Evolutionary conservation across 1,139 yeast genomes (phyloP), one percentile per base, ranked within the genome.

Genomic region (Meyerozyma guilliermondii): DNA sequence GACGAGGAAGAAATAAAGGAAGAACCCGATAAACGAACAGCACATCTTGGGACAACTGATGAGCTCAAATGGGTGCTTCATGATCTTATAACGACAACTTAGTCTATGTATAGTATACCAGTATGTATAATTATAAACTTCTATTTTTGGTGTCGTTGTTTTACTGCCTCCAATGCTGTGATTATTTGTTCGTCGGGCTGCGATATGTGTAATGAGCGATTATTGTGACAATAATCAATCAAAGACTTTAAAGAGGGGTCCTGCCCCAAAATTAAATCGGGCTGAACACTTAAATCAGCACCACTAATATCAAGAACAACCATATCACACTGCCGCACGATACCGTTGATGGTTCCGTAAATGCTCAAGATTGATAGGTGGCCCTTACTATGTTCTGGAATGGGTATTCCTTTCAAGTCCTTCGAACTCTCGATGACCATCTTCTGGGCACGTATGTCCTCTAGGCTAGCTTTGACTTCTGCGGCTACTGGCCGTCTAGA

Each of bases 31-130:
- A 37, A 33, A 7, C 38, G 35, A 4, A 23, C 35, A 8, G 52
- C 64, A 7, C 78, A 76, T 54, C 64, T 78, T 33, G 91, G 91
- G 5, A 71, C 83, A 0, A 73, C 78, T 22, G 85, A 83, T 48
- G 94, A 85, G 56, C 65, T 85, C 48, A 79, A 81, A 51, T 80
- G 88, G 86, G 68, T 84, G 41, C 70, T 85, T 37, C 83, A 80
- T 61, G 91, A 83, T 48, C 62, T 72, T 46, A 58, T 68, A 10
- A 57, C 71, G 14, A 62, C 70, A 5, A 29, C 33, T 16, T 29
- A 29, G 33, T 29, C 33, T 29, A 29, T 29, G 33, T 29, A 29
- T 29, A 26, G 13, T 26, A 26, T 26, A 26, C 13, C 18, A 29
- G 18, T 29, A 16, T 14, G 18, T 29, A 16, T 14, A 29, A 29